Conservation (phyloP, 1,284 basidiomycete species). For the Chiua sp. region DNA sequence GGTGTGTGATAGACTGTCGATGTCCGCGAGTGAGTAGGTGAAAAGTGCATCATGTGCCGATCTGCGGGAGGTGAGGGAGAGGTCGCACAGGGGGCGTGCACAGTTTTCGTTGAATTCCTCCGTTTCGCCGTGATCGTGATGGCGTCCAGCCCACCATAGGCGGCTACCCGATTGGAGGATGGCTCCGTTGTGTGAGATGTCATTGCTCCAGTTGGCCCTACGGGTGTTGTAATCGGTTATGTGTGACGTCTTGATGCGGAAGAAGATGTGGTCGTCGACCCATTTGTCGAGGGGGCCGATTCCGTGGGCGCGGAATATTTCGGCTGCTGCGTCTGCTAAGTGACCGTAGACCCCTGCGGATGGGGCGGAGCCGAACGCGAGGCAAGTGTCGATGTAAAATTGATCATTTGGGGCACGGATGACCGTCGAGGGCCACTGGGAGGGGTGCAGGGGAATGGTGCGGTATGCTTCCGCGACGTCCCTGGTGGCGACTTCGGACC, state of each 20-base stretch:
- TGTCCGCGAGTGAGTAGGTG: constrained; percentile 1
- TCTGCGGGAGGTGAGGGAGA: too few relatives aligned
- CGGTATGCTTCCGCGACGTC: too few relatives aligned
- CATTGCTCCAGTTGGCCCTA: not conserved
- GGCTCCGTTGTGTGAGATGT: not conserved
- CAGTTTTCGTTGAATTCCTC: constrained; percentile 5
- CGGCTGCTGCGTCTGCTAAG: constrained; percentile 35
- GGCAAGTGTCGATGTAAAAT: not conserved
- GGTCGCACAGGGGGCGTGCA: too few relatives aligned
- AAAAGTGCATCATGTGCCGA: too few relatives aligned
- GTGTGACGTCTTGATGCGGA: not conserved
- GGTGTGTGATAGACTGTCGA: not conserved
- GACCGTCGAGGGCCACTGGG: too few relatives aligned
- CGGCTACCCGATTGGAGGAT: not conserved
- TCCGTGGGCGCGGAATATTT: not conserved
- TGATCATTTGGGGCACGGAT: not conserved
- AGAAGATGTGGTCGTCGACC: constrained; percentile 9
- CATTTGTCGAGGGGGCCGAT: constrained; percentile 8
- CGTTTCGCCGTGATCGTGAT: too few relatives aligned
- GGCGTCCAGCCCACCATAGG: not conserved
- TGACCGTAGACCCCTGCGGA: constrained; percentile 38
- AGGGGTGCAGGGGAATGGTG: too few relatives aligned
- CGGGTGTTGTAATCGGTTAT: too few relatives aligned
- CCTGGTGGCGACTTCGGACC: too few relatives aligned
- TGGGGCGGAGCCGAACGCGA: constrained; percentile 31